These are phyloP conservation scores for Fusarium veterinarium DNA, from an alignment of 2,329 filamentous ascomycete species.

Conservation along the genomic window DNA sequence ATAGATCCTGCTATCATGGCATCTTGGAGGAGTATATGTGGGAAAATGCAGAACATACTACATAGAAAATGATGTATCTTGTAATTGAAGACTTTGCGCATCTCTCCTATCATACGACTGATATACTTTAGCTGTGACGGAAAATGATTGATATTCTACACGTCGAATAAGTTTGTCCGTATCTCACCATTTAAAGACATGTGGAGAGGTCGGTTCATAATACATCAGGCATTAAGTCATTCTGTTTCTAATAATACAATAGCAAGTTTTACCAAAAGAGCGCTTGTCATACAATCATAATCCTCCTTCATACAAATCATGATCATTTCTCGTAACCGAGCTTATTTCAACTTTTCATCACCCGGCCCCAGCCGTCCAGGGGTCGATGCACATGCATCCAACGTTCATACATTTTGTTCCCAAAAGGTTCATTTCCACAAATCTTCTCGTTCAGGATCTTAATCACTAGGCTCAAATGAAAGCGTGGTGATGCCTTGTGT, in stretches of 20 bases:
- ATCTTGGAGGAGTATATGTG: constrained; percentile 12
- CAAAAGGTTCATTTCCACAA: neutral
- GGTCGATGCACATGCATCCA: constrained; percentile 8
- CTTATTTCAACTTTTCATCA: constrained; percentile 4
- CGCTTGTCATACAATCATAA: constrained; percentile 20
- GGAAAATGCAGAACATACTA: neutral
- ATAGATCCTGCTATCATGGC: neutral
- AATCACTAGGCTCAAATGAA: neutral
- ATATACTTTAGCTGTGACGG: neutral
- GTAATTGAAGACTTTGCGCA: neutral
- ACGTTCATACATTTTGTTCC: constrained; percentile 11
- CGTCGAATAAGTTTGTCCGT: neutral
- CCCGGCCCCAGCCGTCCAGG: constrained; percentile 7
- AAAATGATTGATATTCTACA: neutral
- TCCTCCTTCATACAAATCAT: constrained; percentile 11
- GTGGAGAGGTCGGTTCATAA: neutral
- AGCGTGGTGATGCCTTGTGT: neutral
- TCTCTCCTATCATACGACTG: neutral
- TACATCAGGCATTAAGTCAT: constrained; percentile 5
- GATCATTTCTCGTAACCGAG: constrained; percentile 8
- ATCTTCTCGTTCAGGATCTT: neutral
- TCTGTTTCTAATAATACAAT: constrained; percentile 13
- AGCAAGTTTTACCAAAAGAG: constrained; percentile 7
- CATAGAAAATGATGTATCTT: constrained; percentile 18
- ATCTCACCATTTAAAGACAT: neutral